Evolutionary conservation across 225 moss, liverwort and hornwort species (phyloP).

Genomic region (Climacium dendroides): DNA sequence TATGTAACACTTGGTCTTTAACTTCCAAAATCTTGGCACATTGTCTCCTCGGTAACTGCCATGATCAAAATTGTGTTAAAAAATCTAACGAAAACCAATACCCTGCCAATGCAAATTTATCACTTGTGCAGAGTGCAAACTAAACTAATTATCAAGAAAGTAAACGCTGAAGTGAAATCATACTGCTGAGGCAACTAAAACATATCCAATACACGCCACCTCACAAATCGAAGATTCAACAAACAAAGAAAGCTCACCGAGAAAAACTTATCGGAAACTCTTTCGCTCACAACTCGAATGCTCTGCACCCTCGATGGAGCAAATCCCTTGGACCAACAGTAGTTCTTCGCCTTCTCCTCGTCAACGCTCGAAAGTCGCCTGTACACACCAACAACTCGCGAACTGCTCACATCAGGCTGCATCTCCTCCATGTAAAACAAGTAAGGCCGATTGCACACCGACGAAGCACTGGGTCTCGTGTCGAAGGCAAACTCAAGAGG

Average conservation of each 20-base stretch:
- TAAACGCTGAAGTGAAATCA: neutral
- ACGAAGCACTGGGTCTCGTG: slow-evolving; percentile 43
- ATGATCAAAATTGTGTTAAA: neutral
- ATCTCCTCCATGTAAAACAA: slow-evolving; percentile 74
- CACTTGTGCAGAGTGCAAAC: neutral
- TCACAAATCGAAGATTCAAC: neutral
- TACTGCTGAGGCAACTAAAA: neutral
- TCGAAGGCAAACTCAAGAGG: slow-evolving; percentile 75
- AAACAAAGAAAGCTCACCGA: slow-evolving; percentile 16
- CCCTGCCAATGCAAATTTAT: neutral
- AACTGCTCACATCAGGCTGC: slow-evolving; percentile 31
- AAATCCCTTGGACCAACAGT: slow-evolving; percentile 69
- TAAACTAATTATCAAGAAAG: neutral
- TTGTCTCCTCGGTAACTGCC: slow-evolving; percentile 85
- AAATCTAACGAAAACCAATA: neutral
- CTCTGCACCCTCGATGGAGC: slow-evolving; percentile 39
- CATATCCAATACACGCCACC: neutral
- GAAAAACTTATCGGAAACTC: slow-evolving; percentile 46
- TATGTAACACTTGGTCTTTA: slow-evolving; percentile 45
- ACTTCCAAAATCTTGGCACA: slow-evolving; percentile 59
- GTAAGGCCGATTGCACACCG: slow-evolving; percentile 69
- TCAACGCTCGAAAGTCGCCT: slow-evolving; percentile 59
- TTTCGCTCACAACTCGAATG: slow-evolving; percentile 63
- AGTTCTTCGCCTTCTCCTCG: slow-evolving; percentile 47
- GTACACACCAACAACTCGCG: slow-evolving; percentile 49